Evolutionary conservation across 2,329 filamentous ascomycete species (phyloP), one percentile per base, ranked within the genome.

Genomic region (Alternaria hordeiaustralica): DNA sequence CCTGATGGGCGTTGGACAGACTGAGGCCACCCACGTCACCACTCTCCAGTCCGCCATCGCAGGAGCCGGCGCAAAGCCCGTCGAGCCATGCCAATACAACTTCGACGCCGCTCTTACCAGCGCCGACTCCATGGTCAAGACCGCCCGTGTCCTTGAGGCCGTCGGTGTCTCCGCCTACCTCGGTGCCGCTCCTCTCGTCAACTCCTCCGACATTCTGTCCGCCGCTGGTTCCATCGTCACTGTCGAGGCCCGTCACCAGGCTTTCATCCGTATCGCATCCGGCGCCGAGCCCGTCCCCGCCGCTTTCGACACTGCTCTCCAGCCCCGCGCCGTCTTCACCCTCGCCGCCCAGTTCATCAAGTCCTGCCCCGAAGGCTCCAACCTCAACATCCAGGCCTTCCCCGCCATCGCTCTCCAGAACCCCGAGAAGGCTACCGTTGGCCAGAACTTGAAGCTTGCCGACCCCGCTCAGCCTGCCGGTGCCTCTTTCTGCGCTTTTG

Each of bases 151-250:
- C 21, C 87, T 94, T 62, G 91, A 94, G 80, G 90, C 87, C 73
- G 86, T 92, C 62, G 90, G 90, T 78, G 86, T 93, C 30, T 90
- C 89, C n/a, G 90, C 90, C 66, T 86, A 87, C 80, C 87, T 93
- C 13, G 91, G 90, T 63, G 91, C 89, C 25, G 90, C 90, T 13
- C 88, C 89, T 5, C 83, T 92, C 30, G 79, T 93, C 66, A 84
- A 86, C 49, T 84, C 85, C 59, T 82, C 84, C 54, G 83, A 82
- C 54, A 87, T 92, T 65, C 87, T 94, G 55, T 83, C 85, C 64
- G 87, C 88, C 20, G 91, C 91, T 3, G 91, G 85, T 10, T 87
- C 87, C 55, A 93, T 94, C 77, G 85, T 92, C 47, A 91, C 90
- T 23, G 86, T 92, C 63, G 91, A 94, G 81, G 85, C 90, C 26